phyloP scores from a whole-genome alignment of 2,329 filamentous ascomycete genomes.

The Claviceps sp. region DNA sequence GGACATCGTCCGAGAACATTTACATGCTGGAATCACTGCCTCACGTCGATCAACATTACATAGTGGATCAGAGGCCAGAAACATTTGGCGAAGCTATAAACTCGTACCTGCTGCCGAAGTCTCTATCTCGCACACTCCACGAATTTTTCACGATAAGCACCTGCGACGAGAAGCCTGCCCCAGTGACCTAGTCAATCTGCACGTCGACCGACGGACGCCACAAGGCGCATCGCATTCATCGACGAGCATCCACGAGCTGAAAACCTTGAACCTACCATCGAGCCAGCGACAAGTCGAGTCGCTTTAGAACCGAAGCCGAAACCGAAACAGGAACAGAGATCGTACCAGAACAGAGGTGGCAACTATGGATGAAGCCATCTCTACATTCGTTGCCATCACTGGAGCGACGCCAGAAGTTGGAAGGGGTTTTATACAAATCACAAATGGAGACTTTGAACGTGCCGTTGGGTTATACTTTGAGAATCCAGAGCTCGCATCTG shows the following conservation, averaged over 20 bases:
- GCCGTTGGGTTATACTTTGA: slow-evolving; percentile 86
- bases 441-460: slow-evolving; percentile 71
- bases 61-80: neutral
- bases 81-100: neutral
- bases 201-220: neutral
- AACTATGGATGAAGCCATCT: slow-evolving; percentile 58
- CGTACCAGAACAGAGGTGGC: neutral
- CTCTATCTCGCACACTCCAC: neutral
- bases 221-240: neutral
- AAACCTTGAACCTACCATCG: neutral
- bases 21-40: neutral
- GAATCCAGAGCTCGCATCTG: slow-evolving; percentile 55
- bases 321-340: neutral
- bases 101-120: neutral
- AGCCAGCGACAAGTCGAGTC: neutral
- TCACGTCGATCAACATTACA: neutral
- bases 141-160: neutral
- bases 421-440: slow-evolving; percentile 68
- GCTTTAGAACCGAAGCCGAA: neutral
- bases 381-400: slow-evolving; percentile 72
- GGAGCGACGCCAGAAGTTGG: slow-evolving; percentile 61
- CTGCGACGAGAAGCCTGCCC: neutral
- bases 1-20: neutral
- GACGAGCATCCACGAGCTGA: neutral
- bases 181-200: too few species aligned